Base-by-base conservation (phyloP, 768 basidiomycete species). In the Austroboletus festivus region DNA sequence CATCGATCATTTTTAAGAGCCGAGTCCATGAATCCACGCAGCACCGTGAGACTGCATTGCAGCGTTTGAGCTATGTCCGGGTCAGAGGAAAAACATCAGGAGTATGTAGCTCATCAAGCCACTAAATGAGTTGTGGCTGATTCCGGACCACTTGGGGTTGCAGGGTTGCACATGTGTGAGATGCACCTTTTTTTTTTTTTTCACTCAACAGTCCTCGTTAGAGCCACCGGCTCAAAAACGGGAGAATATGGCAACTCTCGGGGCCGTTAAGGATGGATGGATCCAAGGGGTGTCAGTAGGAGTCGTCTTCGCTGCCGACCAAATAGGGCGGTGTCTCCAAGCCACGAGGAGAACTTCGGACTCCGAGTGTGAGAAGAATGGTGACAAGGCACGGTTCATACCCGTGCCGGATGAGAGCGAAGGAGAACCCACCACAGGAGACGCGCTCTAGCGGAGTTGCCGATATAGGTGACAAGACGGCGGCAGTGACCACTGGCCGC, bases 41-140 rank as follows among this genome's bases (percentile, higher is more conserved):
- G 42, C 48, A 42, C 33, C 48, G 48, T 59, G 60, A 41, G 49
- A 51, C 26, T n/a, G 13, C 33, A 37, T 38, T 37, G 37, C 41
- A 19, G 37, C 22, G 18, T 9, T 26, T 31, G 16, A 21, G 20
- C 19, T 22, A 24, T 19, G 54, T 20, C 38, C 12, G 7, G 33
- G 41, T n/a, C 42, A 37, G 39, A 35, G 31, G 38, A 37, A 26
- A 43, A 30, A 41, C 19, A n/a, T 42, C 30, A 35, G 19, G 40
- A 44, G 24, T 35, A 52, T 51, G 53, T 10, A 21, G 48, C 28
- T 41, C 57, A 60, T 61, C 60, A 61, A 61, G 62, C 62, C 62
- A 55, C 59, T 26, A 64, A 63, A 64, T 62, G 49, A 62, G 44
- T 38, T 45, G 61, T 50, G 60, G 53, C 45, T 34, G 45, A 38